These are phyloP conservation scores for Skeletonema costatum DNA, from an alignment of 108 stramenopile genomes.

Conservation along the genomic window DNA sequence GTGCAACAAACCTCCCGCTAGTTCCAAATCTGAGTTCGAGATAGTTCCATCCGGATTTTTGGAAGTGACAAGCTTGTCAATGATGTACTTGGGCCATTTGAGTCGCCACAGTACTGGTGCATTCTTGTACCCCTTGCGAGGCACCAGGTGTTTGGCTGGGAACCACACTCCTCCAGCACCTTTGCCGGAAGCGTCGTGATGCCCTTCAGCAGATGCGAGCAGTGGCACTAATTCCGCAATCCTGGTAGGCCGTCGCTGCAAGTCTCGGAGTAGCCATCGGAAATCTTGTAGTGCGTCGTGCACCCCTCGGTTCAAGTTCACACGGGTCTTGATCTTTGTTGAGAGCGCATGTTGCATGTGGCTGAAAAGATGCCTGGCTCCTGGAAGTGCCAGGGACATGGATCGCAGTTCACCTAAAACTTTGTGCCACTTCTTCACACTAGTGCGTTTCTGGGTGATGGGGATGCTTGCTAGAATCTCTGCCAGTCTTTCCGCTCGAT, in stretches of 20 bases:
- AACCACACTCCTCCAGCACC: conserved; percentile 5
- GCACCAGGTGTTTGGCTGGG: not conserved
- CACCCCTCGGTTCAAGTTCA: not conserved
- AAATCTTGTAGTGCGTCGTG: not conserved
- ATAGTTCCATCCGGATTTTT: conserved; percentile 4
- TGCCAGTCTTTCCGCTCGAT: conserved; percentile 17
- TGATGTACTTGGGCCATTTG: not conserved
- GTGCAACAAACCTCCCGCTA: not conserved
- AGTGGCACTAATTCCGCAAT: conserved; percentile 45
- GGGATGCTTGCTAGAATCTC: conserved; percentile 5
- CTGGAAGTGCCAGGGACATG: conserved; percentile 47
- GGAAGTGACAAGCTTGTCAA: not conserved
- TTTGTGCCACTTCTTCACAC: conserved; percentile 32
- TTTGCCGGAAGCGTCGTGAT: conserved; percentile 34
- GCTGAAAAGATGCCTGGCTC: conserved; percentile 37
- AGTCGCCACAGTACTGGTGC: not conserved
- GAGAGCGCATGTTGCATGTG: conserved; percentile 44
- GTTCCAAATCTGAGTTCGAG: not conserved
- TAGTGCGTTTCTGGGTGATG: not conserved
- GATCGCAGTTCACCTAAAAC: conserved; percentile 45
- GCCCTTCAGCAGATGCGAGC: conserved; percentile 15
- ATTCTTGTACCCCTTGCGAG: not conserved
- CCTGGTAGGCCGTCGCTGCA: conserved; percentile 29
- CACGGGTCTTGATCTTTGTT: not conserved
- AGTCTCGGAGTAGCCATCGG: not conserved